Percentiles rank a stretch among this genome's conserved stretches.
Conservation (phyloP, 129 eudicot species). For the Scalesia atractyloides region DNA sequence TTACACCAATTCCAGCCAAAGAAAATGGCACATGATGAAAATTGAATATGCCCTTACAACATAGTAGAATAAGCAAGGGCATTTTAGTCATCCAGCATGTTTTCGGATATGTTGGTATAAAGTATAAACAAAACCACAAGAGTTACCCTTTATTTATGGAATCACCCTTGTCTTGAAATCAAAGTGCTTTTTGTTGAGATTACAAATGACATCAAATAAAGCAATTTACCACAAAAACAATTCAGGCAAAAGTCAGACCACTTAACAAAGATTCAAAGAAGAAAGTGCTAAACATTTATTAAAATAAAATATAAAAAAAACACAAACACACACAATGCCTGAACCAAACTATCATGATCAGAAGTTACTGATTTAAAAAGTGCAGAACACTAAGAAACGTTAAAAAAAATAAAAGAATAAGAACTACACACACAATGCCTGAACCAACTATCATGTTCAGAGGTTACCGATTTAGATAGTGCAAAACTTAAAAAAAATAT, state of each 20-base stretch:
- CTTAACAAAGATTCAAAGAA: not conserved
- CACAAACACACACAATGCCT: not conserved
- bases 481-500: too few relatives aligned
- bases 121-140: not conserved
- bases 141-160: not conserved
- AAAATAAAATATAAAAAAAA: too few relatives aligned
- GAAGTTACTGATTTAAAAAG: not conserved
- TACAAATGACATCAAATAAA: constrained; percentile 6
- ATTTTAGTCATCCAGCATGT: constrained; percentile 1
- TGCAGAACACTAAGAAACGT: not conserved
- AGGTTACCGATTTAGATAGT: too few relatives aligned
- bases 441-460: too few relatives aligned
- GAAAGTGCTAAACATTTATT: not conserved
- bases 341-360: not conserved
- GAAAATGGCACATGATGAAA: not conserved
- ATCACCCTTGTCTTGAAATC: not conserved
- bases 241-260: not conserved
- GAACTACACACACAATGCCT: not conserved
- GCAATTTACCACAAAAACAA: not conserved
- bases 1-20: not conserved
- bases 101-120: not conserved
- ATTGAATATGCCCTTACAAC: not conserved
- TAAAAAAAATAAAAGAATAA: too few relatives aligned
- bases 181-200: not conserved
- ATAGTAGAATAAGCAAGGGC: not conserved